Evolutionary conservation across 345 rosid genomes (phyloP), one percentile per base, ranked within the genome.

Genomic region (Heritiera littoralis): DNA sequence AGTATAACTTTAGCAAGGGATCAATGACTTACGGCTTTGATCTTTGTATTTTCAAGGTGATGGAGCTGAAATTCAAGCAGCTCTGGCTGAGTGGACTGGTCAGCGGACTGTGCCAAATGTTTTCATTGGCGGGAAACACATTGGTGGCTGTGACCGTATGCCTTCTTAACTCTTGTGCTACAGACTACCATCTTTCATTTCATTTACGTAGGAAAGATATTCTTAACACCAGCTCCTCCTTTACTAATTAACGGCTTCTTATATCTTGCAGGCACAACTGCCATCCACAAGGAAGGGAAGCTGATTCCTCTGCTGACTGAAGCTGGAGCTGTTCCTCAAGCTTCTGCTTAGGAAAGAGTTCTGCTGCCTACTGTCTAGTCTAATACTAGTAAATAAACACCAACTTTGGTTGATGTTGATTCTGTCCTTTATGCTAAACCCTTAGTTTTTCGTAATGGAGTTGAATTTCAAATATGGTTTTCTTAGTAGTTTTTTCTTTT

Each of bases 61-160:
- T 83, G 98, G 98, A 85, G 49, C 66, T 60, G 80, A 86, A 12
- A 69, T 90, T 65, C 96, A 89, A 74, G 72, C 88, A 67, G 96
- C 94, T 55, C 82, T 94, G 79, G 87, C 66, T 0, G 87, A 89
- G 84, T 89, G 86, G 96, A 90, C 93, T 1, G 91, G 94, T 66
- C 97, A 88, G 74, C 20, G 59, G 75, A 68, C 35, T 45, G 55
- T 68, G 55, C 73, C 73, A 14, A 68, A 68, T 45, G 55, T 68
- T 46, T 71, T 71, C 78, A 75, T 92, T 23, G 91, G 96, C 2
- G 94, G 96, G 54, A 88, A 90, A n/a, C 94, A 92, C 87, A 89
- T 94, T 3, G 97, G 98, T 54, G 97, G 97, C 82, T 92, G 94
- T 43, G 93, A 91, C 79, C 0, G 98, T 94, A 86, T 18, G 84